phyloP scores from a whole-genome alignment of 148 eudicot species.

The Spergularia marina region DNA sequence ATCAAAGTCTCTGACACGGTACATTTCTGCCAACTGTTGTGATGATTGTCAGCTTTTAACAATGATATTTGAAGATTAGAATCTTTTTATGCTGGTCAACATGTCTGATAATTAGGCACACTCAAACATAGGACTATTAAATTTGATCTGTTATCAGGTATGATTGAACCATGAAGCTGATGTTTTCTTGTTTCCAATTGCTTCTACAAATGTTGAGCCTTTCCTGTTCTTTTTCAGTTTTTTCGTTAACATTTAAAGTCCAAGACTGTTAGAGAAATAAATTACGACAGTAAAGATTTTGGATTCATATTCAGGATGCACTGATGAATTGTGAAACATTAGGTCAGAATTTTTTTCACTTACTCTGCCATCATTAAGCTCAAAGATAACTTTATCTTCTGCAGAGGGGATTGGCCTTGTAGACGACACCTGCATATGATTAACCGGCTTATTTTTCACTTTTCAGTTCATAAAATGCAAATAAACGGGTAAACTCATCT shows the following conservation, averaged over 20 bases:
- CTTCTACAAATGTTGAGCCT: too few relatives aligned
- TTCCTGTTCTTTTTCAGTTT: too few relatives aligned
- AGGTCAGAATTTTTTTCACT: constrained; percentile 22
- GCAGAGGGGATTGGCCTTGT: constrained; percentile 66
- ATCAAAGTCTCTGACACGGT: constrained; percentile 30
- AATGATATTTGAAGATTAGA: neutral
- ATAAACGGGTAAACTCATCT: neutral
- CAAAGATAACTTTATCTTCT: constrained; percentile 65
- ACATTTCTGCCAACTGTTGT: constrained; percentile 79
- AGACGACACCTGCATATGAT: constrained; percentile 48
- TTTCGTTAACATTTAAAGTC: too few relatives aligned
- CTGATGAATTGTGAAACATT: neutral
- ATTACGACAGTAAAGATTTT: neutral
- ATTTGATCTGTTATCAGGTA: neutral
- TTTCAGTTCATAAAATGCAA: constrained; percentile 5
- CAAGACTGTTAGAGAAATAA: too few relatives aligned
- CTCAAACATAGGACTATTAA: neutral
- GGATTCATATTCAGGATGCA: neutral
- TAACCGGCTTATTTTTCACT: constrained; percentile 3
- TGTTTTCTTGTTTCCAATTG: neutral
- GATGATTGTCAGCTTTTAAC: constrained; percentile 16
- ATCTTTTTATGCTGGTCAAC: neutral
- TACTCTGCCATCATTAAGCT: constrained; percentile 83
- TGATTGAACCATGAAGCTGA: neutral
- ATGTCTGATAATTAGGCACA: neutral